Evolutionary conservation across 495 filamentous ascomycete genomes (phyloP), one percentile per base, ranked within the genome.

Genomic region (Daldinia grandis): DNA sequence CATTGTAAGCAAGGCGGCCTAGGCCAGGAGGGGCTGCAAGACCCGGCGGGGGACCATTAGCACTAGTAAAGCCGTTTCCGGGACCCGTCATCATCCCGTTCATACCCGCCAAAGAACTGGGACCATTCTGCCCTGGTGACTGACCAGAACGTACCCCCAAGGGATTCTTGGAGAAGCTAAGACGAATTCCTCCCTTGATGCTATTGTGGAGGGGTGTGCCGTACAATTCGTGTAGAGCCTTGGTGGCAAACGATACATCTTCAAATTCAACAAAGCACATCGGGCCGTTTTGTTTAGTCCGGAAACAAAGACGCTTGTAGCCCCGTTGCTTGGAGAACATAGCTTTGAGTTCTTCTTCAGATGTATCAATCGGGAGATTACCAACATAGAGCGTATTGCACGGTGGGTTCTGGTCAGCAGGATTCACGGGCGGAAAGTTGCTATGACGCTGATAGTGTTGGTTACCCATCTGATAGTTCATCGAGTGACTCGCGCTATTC

Each of bases 211-310:
- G 86, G 24, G 87, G 88, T 59, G 92, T 89, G 0, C 95, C 95
- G 71, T 98, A 98, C 17, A 98, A 84, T 62, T 98, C 93, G 71
- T 95, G 92, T 8, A 98, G 84, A 0, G 95, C 91, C 76, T 96
- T 97, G 62, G 95, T 98, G 7, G 95, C 95, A 76, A 93, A 95
- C 24, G 91, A 90, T 44, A 97, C 88, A 76, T 99, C 94, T 72
- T 98, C 95, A 76, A 98, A 99, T 78, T 99, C 96, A 42, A 99
- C 95, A 74, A 98, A 98, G 75, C 95, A 98, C 96, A 98, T 98
- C 12, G 96, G 95, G 0, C 96, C 96, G 74, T 98, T 97, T 69
- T 94, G 92, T 80, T 99, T 99, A 57, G 95, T 97, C n/a, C 96
- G 88, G 82, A 97, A 97, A 74, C 94, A 98, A 4, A 99, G 89